These are phyloP conservation scores for Pugionium dolabratum DNA, from an alignment of 345 rosid genomes.

Conservation along the genomic window DNA sequence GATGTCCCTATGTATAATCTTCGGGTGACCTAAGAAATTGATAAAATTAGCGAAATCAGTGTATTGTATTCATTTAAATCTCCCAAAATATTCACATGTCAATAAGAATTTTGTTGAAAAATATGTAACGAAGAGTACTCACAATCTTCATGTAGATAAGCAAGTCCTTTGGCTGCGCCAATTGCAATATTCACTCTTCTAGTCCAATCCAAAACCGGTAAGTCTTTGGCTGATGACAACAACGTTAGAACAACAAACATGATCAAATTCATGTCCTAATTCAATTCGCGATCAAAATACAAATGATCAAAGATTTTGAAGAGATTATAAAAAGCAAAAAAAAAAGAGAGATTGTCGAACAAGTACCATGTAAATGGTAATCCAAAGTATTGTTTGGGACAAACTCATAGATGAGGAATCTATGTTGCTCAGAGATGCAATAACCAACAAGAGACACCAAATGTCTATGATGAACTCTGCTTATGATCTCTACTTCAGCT, in stretches of 20 bases:
- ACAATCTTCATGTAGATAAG: slow-evolving; percentile 82
- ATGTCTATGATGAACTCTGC: slow-evolving; percentile 47
- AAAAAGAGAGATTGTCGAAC: not conserved
- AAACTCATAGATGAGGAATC: slow-evolving; percentile 45
- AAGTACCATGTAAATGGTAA: slow-evolving; percentile 44
- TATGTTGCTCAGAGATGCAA: slow-evolving; percentile 46
- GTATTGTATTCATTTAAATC: not conserved
- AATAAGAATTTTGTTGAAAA: not conserved
- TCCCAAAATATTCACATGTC: not conserved
- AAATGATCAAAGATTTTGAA: not conserved
- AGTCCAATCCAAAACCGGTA: slow-evolving; percentile 54
- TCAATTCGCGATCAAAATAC: too few relatives aligned
- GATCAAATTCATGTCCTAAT: too few relatives aligned
- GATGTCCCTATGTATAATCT: slow-evolving; percentile 74
- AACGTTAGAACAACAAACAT: not conserved
- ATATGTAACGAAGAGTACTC: slow-evolving; percentile 27
- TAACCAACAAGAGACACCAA: slow-evolving; percentile 73
- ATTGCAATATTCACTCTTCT: slow-evolving; percentile 61
- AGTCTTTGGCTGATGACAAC: slow-evolving; percentile 47
- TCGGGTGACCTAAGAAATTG: slow-evolving; percentile 53
- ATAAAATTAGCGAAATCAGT: not conserved
- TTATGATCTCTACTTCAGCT: slow-evolving; percentile 48
- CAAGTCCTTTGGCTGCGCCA: slow-evolving; percentile 83
- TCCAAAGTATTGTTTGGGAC: slow-evolving; percentile 44
- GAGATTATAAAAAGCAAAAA: not conserved